Base-by-base conservation (phyloP, 202 grass and related monocot genomes). In the Zizania palustris region DNA sequence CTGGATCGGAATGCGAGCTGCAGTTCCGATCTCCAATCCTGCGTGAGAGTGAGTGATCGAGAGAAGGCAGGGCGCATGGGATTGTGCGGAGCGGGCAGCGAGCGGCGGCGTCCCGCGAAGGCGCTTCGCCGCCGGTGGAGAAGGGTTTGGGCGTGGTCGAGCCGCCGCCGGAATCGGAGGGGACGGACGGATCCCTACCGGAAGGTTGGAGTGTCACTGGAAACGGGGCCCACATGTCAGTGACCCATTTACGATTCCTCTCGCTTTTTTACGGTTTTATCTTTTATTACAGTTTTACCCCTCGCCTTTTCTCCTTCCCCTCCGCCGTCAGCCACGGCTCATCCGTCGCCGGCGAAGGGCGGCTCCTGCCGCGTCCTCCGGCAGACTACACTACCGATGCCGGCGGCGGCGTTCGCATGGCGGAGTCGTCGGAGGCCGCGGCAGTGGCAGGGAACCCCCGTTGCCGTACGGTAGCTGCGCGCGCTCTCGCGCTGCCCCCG, bases 221-320 rank as follows among this genome's bases (percentile, higher is more conserved):
- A n/a, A 18, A 49, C 28, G 36, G 54, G 77, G 0, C 55, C 77
- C 41, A 0, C 44, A 3, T 60, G 33, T 7, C 53, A 21, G 16
- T 39, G 41, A 3, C 7, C 28, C 1, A 28, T 28, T 28, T 28
- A 36, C 35, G 22, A 11, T 61, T 22, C 12, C 13, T 60, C 28
- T 2, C 57, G 33, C 11, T 13, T 11, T 3, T 28, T 6, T 63
- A 50, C 46, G 2, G 11, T 72, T 55, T 28, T 56, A 28, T 28
- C 20, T 72, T 55, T 28, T 56, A 28, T 28, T 43, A 67, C 65
- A 28, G 5, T 68, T 79, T 78, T 54, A 34, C 45, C 46, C 45
- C 36, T 44, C 48, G 4, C 4, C 35, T 28, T 28, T 28, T 4
- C 44, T 21, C 67, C 63, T 4, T 38, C 7, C 11, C 65, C 44